Base-by-base conservation (phyloP, 495 filamentous ascomycete genomes). In the Amniculicola lignicola region DNA sequence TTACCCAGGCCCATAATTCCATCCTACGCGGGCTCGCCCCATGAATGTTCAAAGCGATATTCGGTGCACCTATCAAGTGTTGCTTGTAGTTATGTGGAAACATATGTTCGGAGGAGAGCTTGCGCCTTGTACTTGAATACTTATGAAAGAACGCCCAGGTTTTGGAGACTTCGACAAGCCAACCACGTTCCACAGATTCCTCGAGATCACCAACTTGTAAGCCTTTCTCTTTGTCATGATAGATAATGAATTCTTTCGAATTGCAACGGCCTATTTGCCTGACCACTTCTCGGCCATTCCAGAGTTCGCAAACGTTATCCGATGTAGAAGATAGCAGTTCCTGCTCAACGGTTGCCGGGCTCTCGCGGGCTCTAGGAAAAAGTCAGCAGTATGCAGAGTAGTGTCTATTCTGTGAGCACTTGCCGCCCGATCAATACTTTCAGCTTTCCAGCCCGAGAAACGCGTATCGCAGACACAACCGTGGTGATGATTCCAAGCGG, bases 361-460 rank as follows among this genome's bases (percentile, higher is more conserved):
- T 37, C 23, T 59, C 55, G 23, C 50, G 38, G 5, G 50, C 39
- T 14, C 50, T 54, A 27, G 29, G 6, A 11, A 6, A 1, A 3
- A 5, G 36, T 25, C 22, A 28, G 5, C 7, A 4, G n/a, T 14
- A 19, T 16, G 15, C 18, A 19, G 6, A n/a, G n/a, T n/a, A n/a
- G 6, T 16, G 5, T 5, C 12, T 11, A 44, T 38, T 14, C 18
- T 24, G n/a, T 14, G 22, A 25, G 4, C 2, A 23, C 48, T 5
- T 10, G 45, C 55, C 47, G 31, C 12, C 55, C 48, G 3, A 59
- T 21, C 7, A 69, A 4, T 23, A 57, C 63, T 31, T 66, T 66
- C 4, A 68, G 27, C 41, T 53, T 60, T 10, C 49, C 47, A 15
- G 21, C 41, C 2, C 62, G 54, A 19, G 52, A 44, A 0, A 58